A percentile compares a stretch with the other conserved stretches of the same genome.
These are phyloP conservation scores for Obelidium mucronatum DNA, from an alignment of 192 early-diverging fungal species.

Conservation along the genomic window DNA sequence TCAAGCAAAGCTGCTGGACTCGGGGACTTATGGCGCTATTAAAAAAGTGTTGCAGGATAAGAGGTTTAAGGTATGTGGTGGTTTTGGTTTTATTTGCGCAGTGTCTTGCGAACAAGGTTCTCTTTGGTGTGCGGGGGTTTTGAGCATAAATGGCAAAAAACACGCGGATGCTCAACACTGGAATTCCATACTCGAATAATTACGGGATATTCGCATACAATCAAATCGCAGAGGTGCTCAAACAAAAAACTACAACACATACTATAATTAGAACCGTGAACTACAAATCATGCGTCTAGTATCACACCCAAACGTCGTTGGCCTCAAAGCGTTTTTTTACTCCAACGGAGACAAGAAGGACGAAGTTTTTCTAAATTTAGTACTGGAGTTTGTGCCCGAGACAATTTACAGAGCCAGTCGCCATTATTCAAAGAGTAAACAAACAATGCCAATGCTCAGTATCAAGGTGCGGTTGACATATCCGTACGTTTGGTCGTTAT, in stretches of 20 bases:
- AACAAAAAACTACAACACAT: neutral
- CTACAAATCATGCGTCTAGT: conserved; percentile 94
- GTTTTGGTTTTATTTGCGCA: too few species aligned
- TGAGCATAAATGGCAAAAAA: too few species aligned
- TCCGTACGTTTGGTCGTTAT: neutral
- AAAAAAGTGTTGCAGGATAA: conserved; percentile 99
- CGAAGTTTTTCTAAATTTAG: conserved; percentile 95
- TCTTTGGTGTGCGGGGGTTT: too few species aligned
- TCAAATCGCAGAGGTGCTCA: neutral
- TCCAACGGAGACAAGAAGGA: conserved; percentile 93
- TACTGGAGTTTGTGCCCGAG: conserved; percentile 97
- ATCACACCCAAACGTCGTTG: conserved; percentile 92
- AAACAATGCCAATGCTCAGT: conserved; percentile 91
- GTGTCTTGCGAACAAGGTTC: too few species aligned
- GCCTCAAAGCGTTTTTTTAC: conserved; percentile 93
- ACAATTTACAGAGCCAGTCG: conserved; percentile 95
- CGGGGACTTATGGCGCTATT: conserved; percentile 86
- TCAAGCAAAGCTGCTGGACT: conserved; percentile 87
- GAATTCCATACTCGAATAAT: too few species aligned
- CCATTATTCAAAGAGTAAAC: conserved; percentile 89
- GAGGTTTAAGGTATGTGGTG: conserved; percentile 89
- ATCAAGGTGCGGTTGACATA: conserved; percentile 69
- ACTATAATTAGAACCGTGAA: conserved; percentile 76
- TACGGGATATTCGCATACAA: neutral
- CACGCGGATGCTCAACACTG: too few species aligned